phyloP scores from a whole-genome alignment of 164 flowering plant species.

The Piper longum region DNA sequence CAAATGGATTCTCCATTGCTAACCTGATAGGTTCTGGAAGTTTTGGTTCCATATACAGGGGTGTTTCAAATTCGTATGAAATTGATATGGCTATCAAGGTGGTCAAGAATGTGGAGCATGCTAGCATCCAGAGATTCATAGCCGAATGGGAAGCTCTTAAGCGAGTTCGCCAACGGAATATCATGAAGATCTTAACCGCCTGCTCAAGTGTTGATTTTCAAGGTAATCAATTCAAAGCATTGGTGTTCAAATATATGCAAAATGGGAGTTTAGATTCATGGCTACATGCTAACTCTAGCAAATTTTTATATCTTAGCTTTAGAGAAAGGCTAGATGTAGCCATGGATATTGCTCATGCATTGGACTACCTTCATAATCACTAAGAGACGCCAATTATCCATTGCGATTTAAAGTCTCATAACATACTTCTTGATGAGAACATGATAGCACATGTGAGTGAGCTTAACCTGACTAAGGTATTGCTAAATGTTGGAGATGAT shows the following conservation, averaged over 20 bases:
- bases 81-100: conserved; percentile 3
- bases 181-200: conserved; percentile 15
- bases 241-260: conserved; percentile 4
- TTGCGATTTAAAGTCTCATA: conserved; percentile 12
- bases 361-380: conserved; percentile 8
- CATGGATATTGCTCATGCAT: conserved; percentile 2
- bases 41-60: too few relatives aligned
- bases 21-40: not conserved
- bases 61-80: not conserved
- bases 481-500: too few relatives aligned
- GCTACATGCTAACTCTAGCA: not conserved
- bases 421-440: not conserved
- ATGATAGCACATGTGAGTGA: too few relatives aligned
- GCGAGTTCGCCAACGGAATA: conserved; percentile 22
- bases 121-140: conserved; percentile 14
- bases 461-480: too few relatives aligned
- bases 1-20: not conserved
- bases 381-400: conserved; percentile 9
- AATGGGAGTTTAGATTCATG: conserved; percentile 7
- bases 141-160: conserved; percentile 23
- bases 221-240: conserved; percentile 22
- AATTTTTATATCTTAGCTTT: not conserved
- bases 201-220: conserved; percentile 18
- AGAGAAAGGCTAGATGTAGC: conserved; percentile 1
- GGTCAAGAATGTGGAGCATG: conserved; percentile 10